These are phyloP conservation scores for Penicillium salamii DNA, from an alignment of 495 filamentous ascomycete species.

Conservation along the genomic window DNA sequence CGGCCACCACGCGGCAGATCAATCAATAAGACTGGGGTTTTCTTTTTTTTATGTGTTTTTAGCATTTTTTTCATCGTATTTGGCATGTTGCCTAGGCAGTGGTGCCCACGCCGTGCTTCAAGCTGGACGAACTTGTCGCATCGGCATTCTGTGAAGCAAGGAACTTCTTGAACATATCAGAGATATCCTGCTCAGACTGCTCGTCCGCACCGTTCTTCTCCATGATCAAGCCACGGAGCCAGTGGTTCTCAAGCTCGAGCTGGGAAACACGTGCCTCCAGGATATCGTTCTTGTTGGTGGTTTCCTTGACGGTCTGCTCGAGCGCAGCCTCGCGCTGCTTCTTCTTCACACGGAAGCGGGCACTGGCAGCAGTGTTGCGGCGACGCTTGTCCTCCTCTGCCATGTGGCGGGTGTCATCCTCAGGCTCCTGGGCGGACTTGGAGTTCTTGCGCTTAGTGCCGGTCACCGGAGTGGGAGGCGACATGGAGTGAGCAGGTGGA, in stretches of 20 bases:
- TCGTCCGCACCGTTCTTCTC: constrained; percentile 73
- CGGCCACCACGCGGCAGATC: constrained; percentile 9
- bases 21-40: constrained; percentile 7
- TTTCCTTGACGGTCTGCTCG: constrained; percentile 86
- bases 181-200: constrained; percentile 43
- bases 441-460: constrained; percentile 42
- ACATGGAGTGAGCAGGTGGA: constrained; percentile 14
- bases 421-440: constrained; percentile 32
- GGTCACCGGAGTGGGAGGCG: constrained; percentile 18
- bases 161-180: constrained; percentile 50
- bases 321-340: constrained; percentile 95
- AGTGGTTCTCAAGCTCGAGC: constrained; percentile 93
- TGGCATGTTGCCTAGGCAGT: constrained; percentile 13
- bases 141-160: constrained; percentile 41
- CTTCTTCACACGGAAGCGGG: constrained; percentile 98
- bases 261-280: constrained; percentile 80
- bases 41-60: constrained; percentile 13
- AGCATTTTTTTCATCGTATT: constrained; percentile 11
- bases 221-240: constrained; percentile 88
- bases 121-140: constrained; percentile 31
- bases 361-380: constrained; percentile 91
- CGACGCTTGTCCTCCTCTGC: constrained; percentile 98
- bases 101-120: constrained; percentile 42
- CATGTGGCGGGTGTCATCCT: constrained; percentile 59
- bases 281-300: constrained; percentile 73